These are phyloP conservation scores for Trichosporon inkin DNA, from an alignment of 1,284 basidiomycete species.

Conservation along the genomic window DNA sequence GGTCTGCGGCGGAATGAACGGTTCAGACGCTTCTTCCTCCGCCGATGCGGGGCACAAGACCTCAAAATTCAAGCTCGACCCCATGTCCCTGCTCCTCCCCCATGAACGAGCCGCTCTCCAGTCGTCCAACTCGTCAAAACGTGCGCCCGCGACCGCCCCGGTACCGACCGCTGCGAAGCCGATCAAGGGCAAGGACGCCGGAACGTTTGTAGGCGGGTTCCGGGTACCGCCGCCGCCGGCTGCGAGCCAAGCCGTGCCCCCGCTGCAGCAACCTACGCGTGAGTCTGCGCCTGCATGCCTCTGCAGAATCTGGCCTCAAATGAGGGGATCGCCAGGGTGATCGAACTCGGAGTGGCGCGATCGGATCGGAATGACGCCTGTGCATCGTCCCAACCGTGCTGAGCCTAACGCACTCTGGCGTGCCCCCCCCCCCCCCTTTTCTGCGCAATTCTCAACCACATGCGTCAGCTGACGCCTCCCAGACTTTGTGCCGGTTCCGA, in stretches of 20 bases:
- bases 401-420: not conserved
- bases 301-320: too few relatives aligned
- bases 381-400: not conserved
- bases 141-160: not conserved
- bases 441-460: not conserved
- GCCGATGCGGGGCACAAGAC: not conserved
- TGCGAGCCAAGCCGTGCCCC: conserved; percentile 8
- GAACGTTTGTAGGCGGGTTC: conserved; percentile 6
- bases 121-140: not conserved
- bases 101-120: conserved; percentile 37
- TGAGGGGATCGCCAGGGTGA: not conserved
- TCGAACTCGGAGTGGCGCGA: not conserved
- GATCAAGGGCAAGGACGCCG: not conserved
- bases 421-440: too few relatives aligned
- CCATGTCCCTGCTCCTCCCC: conserved; percentile 46
- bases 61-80: conserved; percentile 47
- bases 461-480: not conserved
- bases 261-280: conserved; percentile 14
- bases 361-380: conserved; percentile 6
- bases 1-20: not conserved
- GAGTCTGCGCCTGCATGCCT: not conserved
- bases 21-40: not conserved
- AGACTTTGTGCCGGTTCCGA: conserved; percentile 23
- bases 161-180: conserved; percentile 2
- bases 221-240: conserved; percentile 1